phyloP scores from a whole-genome alignment of 2,329 filamentous ascomycete species.

The Daldinia sp. region DNA sequence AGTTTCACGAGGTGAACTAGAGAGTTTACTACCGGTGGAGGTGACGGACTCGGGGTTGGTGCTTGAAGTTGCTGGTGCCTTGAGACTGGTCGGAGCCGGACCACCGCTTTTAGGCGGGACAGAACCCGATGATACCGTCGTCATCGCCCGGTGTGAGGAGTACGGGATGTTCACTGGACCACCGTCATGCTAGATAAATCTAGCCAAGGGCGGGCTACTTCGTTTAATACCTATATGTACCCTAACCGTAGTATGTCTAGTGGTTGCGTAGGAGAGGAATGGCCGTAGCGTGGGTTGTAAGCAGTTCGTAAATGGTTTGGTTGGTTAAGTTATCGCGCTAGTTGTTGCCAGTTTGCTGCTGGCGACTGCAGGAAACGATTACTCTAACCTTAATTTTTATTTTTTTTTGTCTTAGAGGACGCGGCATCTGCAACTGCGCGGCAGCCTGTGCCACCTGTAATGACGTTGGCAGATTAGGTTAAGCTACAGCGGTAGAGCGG shows the following conservation, averaged over 20 bases:
- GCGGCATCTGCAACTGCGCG: constrained; percentile 26
- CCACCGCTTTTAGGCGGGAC: constrained; percentile 34
- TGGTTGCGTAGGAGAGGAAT: background rate
- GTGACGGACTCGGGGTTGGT: constrained; percentile 40
- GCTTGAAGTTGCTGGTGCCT: constrained; percentile 41
- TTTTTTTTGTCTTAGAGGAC: constrained; percentile 7
- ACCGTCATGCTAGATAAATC: constrained; percentile 10
- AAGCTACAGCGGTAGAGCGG: constrained; percentile 12
- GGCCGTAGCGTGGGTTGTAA: constrained; percentile 5
- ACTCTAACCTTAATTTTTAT: background rate
- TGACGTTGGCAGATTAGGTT: constrained; percentile 21
- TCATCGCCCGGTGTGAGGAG: constrained; percentile 38
- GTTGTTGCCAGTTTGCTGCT: constrained; percentile 7
- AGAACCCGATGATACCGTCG: constrained; percentile 37
- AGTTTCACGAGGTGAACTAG: constrained; percentile 37
- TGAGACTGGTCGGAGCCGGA: constrained; percentile 35
- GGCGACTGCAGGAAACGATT: constrained; percentile 24
- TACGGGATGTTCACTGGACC: constrained; percentile 14
- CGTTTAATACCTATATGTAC: constrained; percentile 3
- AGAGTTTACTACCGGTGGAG: constrained; percentile 21
- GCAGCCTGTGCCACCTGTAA: constrained; percentile 31
- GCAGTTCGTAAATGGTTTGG: constrained; percentile 13
- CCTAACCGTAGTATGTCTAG: background rate
- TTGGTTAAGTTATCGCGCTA: constrained; percentile 18
- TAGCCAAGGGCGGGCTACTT: background rate